Conservation (phyloP, 2,329 filamentous ascomycete genomes). For the Ramularia endophylla region DNA sequence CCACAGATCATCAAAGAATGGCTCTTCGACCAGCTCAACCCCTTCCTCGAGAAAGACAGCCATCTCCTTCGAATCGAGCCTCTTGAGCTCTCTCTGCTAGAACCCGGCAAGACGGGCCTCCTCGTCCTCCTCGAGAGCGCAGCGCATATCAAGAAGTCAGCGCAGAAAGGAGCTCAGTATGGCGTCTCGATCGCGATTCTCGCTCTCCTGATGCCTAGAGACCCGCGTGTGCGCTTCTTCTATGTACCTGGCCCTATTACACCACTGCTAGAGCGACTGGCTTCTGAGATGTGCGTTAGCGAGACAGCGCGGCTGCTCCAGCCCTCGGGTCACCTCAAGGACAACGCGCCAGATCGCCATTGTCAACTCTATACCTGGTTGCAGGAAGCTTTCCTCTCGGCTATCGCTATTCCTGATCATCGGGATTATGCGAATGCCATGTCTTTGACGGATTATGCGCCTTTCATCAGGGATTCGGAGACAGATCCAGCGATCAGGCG, state of each 20-base stretch:
- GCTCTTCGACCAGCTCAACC: constrained; percentile 6
- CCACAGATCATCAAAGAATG: constrained; percentile 10
- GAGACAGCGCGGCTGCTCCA: background rate
- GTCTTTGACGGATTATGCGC: constrained; percentile 18
- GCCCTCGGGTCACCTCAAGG: background rate
- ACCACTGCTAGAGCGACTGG: constrained; percentile 9
- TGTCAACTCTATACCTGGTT: constrained; percentile 15
- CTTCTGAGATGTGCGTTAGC: background rate
- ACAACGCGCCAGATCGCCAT: constrained; percentile 5
- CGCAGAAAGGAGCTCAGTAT: constrained; percentile 1
- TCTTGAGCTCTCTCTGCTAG: constrained; percentile 15
- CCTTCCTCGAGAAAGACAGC: background rate
- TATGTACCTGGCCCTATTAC: constrained; percentile 12
- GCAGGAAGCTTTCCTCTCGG: constrained; percentile 12
- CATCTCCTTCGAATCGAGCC: constrained; percentile 16
- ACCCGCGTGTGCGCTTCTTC: constrained; percentile 19
- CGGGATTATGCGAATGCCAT: constrained; percentile 18
- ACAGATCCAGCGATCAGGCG: constrained; percentile 8
- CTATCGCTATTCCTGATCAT: constrained; percentile 15
- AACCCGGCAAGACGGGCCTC: constrained; percentile 3
- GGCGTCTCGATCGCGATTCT: constrained; percentile 13
- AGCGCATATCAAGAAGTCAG: constrained; percentile 4
- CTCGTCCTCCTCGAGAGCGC: constrained; percentile 18
- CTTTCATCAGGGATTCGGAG: constrained; percentile 13
- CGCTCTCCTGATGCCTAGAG: constrained; percentile 15